phyloP scores from a whole-genome alignment of 805 yeast species.

The Citeromyces nyonsensis region DNA sequence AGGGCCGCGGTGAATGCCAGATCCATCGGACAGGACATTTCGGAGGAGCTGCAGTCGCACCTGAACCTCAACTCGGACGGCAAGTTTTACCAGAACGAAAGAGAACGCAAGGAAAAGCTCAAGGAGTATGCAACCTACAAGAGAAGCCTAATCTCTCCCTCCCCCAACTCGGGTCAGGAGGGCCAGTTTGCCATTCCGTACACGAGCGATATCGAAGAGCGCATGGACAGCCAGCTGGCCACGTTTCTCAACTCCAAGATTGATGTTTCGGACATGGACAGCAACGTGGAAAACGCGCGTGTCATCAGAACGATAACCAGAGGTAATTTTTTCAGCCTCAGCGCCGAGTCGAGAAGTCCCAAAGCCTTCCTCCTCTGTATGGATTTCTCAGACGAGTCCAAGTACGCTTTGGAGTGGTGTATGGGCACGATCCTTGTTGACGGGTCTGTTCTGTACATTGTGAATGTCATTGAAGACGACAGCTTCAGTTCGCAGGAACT shows the following conservation, averaged over 20 bases:
- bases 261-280: constrained; percentile 36
- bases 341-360: constrained; percentile 10
- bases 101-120: constrained; percentile 29
- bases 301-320: constrained; percentile 59
- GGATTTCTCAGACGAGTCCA: constrained; percentile 74
- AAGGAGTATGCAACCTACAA: constrained; percentile 45
- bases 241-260: constrained; percentile 34
- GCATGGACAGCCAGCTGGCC: constrained; percentile 45
- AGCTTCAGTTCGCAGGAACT: constrained; percentile 17
- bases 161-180: constrained; percentile 13
- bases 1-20: constrained; percentile 44
- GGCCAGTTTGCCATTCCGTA: constrained; percentile 33
- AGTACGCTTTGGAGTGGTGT: constrained; percentile 77
- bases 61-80: constrained; percentile 19
- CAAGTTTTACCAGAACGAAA: constrained; percentile 30
- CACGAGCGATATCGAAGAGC: constrained; percentile 53
- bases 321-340: constrained; percentile 43
- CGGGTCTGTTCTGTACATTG: constrained; percentile 67
- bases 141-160: constrained; percentile 43
- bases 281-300: constrained; percentile 34
- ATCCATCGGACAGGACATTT: constrained; percentile 18
- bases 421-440: constrained; percentile 74
- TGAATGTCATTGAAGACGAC: constrained; percentile 38
- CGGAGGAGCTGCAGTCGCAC: constrained; percentile 12
- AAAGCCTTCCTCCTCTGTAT: constrained; percentile 63